Evolutionary conservation across 1,284 basidiomycete species (phyloP), one percentile per base, ranked within the genome.

Genomic region (Earliella scabrosa): DNA sequence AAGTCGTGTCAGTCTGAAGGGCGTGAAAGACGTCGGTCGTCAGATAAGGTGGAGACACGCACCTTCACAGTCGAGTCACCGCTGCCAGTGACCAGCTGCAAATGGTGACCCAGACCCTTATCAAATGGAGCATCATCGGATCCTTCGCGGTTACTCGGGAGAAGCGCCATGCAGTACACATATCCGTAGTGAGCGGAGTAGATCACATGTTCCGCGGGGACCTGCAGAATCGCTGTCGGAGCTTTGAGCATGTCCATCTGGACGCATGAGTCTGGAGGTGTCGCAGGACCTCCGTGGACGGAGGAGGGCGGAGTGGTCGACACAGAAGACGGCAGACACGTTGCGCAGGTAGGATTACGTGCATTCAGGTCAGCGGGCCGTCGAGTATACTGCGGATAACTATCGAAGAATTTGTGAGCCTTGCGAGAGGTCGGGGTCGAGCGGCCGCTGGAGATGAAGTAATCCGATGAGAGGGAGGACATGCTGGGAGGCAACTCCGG

Each of bases 111-210:
- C 1, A 67, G 61, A 36, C 66, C 68, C 27, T 70, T 47, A 13
- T 48, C 51, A 31, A 57, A 56, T 10, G 54, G 58, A 58, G 61
- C 47, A 65, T 74, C 70, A 54, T 75, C 68, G 8, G 70, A 74
- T 23, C 75, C 74, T 51, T 74, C 73, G 45, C 73, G 66, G 10
- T 67, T 69, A 27, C 73, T 74, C 18, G 80, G 80, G 8, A 89
- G 68, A 32, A 89, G 74, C 1, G 84, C 76, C 79, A 98, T 87
- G 63, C 91, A 93, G 69, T 98, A 98, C 14, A 98, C 83, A 69
- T 98, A 98, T 10, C 96, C 96, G 71, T 87, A 95, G 71, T 98
- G 96, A 1, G 95, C 96, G 2, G 92, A 91, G 63, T 92, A 87
- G 31, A 94, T 78, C 18, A 93, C 87, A 63, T 91, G 90, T 50